Base-by-base conservation (phyloP, 2,329 filamentous ascomycete species). In the Thermoascus crustaceus region DNA sequence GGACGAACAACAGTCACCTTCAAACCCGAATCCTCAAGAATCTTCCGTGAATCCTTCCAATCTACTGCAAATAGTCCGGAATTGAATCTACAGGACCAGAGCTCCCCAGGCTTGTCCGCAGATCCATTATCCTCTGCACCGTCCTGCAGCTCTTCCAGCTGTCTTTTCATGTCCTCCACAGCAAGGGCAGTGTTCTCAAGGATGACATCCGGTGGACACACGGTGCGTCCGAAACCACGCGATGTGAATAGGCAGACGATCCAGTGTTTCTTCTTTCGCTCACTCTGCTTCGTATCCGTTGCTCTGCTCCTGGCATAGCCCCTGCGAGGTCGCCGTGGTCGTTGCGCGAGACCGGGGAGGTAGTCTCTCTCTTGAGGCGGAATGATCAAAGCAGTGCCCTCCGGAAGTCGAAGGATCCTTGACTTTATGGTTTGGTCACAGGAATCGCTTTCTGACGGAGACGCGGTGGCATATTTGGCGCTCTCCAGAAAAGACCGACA, bases 231-330 rank as follows among this genome's bases (percentile, higher is more conserved):
- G 39, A 66, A 72, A 2, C 55, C 54, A 2, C 54, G 49, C 2
- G 71, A 75, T 0, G 75, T 79, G 43, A 78, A 78, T 0, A 80
- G 52, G 43, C 75, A 79, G 0, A 71, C 68, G 17, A 80, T 66
- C 66, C 71, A 79, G 37, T 75, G 71, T 8, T 54, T 52, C 14
- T 52, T 58, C 8, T 21, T 25, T 23, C 13, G 13, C 4, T 42
- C 34, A 6, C 10, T 16, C 32, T 23, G 32, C 4, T 14, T 16
- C 13, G 14, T n/a, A 21, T 11, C 4, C 23, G 3, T 25, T 35
- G 10, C n/a, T 34, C 14, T 35, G 29, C 32, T 38, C 27, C 8
- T 20, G 17, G 16, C 17, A 34, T 23, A 16, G 27, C 19, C 29
- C 33, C 7, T 13, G 25, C 34, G 23, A 25, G 27, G 22, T 7